Conservation (phyloP, 2,329 filamentous ascomycete genomes). For the Penicillium sp. region DNA sequence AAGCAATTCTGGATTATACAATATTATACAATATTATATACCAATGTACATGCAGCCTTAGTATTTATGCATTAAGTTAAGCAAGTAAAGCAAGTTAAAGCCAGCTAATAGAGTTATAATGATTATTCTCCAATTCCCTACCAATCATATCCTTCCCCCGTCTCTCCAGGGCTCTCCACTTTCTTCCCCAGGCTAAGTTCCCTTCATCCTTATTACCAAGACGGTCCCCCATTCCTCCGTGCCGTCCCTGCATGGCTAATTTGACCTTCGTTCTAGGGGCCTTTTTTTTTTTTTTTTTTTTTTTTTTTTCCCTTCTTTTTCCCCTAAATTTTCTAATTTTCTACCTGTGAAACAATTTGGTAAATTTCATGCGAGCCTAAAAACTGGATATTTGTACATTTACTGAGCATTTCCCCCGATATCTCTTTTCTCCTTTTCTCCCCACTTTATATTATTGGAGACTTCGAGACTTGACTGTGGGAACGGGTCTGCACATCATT, state of each 20-base stretch:
- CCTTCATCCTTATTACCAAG: constrained; percentile 1
- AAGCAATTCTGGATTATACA: too few relatives aligned
- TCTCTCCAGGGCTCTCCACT: constrained; percentile 1
- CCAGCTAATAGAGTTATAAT: not conserved
- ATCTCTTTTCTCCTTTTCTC: not conserved
- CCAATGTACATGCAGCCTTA: too few relatives aligned
- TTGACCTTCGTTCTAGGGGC: not conserved
- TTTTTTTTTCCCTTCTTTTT: too few relatives aligned
- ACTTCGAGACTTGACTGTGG: constrained; percentile 7
- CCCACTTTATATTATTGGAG: constrained; percentile 8
- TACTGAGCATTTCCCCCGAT: not conserved
- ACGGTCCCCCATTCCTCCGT: constrained; percentile 4
- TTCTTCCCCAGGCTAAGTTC: constrained; percentile 1
- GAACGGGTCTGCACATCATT: constrained; percentile 20
- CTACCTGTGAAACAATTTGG: not conserved
- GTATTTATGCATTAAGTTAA: not conserved
- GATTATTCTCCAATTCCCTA: not conserved
- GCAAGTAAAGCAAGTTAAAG: not conserved
- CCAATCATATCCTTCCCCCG: not conserved
- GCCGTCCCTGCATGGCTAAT: constrained; percentile 5
- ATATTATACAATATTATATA: too few relatives aligned
- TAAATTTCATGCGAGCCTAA: not conserved
- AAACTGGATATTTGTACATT: not conserved
- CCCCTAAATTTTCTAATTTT: not conserved
- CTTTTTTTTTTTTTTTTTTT: too few relatives aligned